Conservation (phyloP, 2,329 filamentous ascomycete species). For the Alternaria dauci region DNA sequence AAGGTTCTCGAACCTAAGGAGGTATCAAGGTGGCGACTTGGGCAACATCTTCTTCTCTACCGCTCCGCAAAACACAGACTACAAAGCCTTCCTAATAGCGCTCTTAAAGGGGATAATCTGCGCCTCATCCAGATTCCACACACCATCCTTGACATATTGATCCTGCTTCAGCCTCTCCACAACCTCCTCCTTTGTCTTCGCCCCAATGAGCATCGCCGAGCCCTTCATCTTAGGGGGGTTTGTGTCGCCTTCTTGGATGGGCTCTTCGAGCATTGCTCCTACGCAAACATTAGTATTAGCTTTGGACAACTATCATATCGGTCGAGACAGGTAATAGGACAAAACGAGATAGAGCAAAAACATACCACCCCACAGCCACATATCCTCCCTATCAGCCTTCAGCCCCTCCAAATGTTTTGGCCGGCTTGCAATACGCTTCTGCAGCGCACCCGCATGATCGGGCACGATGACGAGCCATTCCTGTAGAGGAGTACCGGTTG, state of each 20-base stretch:
- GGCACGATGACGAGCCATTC: conserved; percentile 63
- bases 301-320: neutral
- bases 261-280: conserved; percentile 50
- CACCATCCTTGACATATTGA: conserved; percentile 73
- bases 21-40: too few species aligned
- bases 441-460: conserved; percentile 53
- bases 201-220: conserved; percentile 73
- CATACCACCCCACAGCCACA: conserved; percentile 50
- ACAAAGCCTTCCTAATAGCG: conserved; percentile 55
- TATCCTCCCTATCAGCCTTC: conserved; percentile 36
- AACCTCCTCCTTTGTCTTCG: conserved; percentile 74
- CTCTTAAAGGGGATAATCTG: conserved; percentile 60
- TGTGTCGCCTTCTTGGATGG: conserved; percentile 64
- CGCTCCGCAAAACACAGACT: neutral
- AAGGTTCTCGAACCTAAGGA: too few species aligned
- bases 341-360: conserved; percentile 5
- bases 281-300: neutral
- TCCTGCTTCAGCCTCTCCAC: conserved; percentile 73
- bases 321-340: neutral
- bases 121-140: conserved; percentile 74
- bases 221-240: conserved; percentile 74
- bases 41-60: too few species aligned
- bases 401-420: conserved; percentile 46
- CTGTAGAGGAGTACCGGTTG: conserved; percentile 28
- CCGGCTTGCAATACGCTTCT: conserved; percentile 55